These are phyloP conservation scores for Ashbya aceris DNA, from an alignment of 1,139 yeast species.

Conservation along the genomic window DNA sequence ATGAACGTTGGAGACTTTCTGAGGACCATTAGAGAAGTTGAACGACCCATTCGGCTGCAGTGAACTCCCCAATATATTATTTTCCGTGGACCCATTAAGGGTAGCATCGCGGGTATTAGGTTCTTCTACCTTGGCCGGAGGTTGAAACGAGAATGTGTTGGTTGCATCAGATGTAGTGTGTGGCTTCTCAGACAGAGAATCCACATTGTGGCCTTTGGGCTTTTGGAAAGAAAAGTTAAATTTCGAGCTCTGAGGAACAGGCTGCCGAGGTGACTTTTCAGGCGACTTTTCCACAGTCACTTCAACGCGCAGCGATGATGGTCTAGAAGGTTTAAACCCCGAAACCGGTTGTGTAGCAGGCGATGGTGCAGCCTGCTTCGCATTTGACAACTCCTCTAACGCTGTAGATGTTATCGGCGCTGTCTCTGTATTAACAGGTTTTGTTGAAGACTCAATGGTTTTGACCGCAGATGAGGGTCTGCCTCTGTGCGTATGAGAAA, in stretches of 20 bases:
- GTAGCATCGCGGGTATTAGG: too few species aligned
- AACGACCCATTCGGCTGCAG: too few species aligned
- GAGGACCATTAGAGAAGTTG: too few species aligned
- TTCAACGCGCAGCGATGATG: constrained; percentile 31
- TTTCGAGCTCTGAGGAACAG: constrained; percentile 8
- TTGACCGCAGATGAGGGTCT: constrained; percentile 11
- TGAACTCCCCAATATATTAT: too few species aligned
- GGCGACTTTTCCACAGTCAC: constrained; percentile 17
- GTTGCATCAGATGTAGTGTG: too few species aligned
- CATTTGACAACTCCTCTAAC: constrained; percentile 8
- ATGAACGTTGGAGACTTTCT: too few species aligned
- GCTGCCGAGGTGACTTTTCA: constrained; percentile 5
- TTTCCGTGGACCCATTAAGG: too few species aligned
- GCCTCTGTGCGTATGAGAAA: constrained; percentile 21
- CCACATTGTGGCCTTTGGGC: not conserved
- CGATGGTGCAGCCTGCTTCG: not conserved
- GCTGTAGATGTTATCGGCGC: constrained; percentile 9
- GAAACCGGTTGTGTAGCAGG: constrained; percentile 10
- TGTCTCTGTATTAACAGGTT: constrained; percentile 6
- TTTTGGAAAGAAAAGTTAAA: constrained; percentile 11
- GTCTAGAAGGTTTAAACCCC: constrained; percentile 29
- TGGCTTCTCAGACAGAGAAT: too few species aligned
- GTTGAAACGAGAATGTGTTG: too few species aligned
- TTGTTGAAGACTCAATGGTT: constrained; percentile 10
- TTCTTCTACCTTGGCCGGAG: too few species aligned